Evolutionary conservation across 1,284 basidiomycete genomes (phyloP), one percentile per base, ranked within the genome.

Genomic region (Cutaneotrichosporon cutaneum): DNA sequence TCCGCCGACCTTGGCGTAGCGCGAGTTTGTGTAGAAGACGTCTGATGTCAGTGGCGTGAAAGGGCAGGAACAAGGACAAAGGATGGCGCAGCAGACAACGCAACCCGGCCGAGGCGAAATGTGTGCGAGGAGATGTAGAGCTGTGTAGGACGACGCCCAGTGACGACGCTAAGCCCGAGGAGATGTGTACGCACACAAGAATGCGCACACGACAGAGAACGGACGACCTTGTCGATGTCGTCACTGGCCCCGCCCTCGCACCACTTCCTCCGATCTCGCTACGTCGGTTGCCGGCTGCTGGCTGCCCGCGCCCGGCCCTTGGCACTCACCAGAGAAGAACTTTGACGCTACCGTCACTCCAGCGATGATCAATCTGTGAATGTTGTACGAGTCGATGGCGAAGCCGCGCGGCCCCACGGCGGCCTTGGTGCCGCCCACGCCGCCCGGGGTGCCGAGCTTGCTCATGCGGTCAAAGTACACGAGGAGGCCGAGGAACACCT

Each of bases 21-120:
- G 85, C 32, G 94, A 97, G 74, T 99, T 99, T n/a, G 95, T 98
- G 81, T 99, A 98, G 74, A 99, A 99, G 11, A 99, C 94, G 77
- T 99, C 95, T 80, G 65, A 5, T 52, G 44, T 51, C 27, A 57
- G 56, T 16, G 35, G 24, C 14, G 9, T 30, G 22, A 32, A 26
- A 24, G 11, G 22, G 48, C 6, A 18, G 14, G 16, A n/a, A n/a
- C n/a, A n/a, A 32, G 26, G 48, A 27, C 26, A 51, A 27, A 18
- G 14, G 26, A 47, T 14, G 22, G 24, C 24, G 24, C 10, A 22
- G 24, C 45, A 47, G 45, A 47, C 22, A 26, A 47, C 39, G 18
- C 39, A 18, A 42, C 39, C 26, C 45, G 26, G 22, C 45, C 45
- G 18, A 10, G 22, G 27, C 27, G 27, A 32, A 7, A 14, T 14